A percentile compares a stretch with the other conserved stretches of the same genome.
Conservation (phyloP, 2,329 filamentous ascomycete species). For the Penicillium sclerotigenum region DNA sequence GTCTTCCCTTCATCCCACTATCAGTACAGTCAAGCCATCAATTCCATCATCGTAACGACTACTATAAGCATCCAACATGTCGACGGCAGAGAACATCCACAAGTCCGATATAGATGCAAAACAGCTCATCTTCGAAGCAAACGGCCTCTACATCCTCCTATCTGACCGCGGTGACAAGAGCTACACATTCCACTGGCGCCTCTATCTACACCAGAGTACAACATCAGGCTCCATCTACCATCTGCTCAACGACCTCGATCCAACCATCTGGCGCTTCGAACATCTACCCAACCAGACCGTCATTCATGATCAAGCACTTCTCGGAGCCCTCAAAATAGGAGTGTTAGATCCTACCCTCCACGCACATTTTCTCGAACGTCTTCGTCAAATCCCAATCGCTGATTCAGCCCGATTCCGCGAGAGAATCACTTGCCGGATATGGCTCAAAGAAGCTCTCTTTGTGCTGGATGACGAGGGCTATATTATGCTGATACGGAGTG, state of each 20-base stretch:
- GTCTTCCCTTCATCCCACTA: neutral
- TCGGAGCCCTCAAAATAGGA: neutral
- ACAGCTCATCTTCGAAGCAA: neutral
- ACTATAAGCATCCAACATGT: neutral
- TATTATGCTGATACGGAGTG: neutral
- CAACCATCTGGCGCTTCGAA: neutral
- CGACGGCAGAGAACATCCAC: neutral
- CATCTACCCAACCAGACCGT: neutral
- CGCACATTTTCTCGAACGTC: neutral
- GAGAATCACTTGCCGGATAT: neutral
- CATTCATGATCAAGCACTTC: neutral
- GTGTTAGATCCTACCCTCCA: neutral
- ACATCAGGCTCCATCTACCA: neutral
- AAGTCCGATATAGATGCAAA: too few relatives aligned
- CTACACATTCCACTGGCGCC: neutral
- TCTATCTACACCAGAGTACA: neutral
- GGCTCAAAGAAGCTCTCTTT: neutral
- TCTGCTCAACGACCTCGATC: neutral
- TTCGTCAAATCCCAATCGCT: neutral
- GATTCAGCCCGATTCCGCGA: neutral
- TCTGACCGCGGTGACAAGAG: neutral
- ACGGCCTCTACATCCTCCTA: neutral
- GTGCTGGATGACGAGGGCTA: neutral
- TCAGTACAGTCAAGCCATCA: neutral
- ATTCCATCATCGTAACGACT: neutral